phyloP scores from a whole-genome alignment of 2,329 filamentous ascomycete species.

The Aureobasidium lini region DNA sequence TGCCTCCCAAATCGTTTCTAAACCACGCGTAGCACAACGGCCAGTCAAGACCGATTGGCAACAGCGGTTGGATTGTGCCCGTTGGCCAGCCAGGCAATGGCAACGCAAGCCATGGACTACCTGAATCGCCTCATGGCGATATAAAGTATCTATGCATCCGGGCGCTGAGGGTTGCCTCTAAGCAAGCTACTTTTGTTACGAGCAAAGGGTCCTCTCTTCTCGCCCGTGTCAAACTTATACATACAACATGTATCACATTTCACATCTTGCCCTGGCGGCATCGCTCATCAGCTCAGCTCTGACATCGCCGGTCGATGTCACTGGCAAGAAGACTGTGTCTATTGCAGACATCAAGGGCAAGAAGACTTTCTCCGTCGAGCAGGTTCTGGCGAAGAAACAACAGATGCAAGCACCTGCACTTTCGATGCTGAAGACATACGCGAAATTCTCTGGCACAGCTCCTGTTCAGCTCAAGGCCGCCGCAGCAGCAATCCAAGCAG shows the following conservation, averaged over 20 bases:
- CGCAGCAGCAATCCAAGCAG: conserved; percentile 30
- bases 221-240: conserved; percentile 2
- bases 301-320: conserved; percentile 23
- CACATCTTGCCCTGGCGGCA: conserved; percentile 22
- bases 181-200: conserved; percentile 4
- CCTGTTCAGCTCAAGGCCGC: conserved; percentile 24
- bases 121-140: neutral
- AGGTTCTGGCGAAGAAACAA: conserved; percentile 33
- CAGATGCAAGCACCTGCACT: conserved; percentile 25
- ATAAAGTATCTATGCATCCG: conserved; percentile 1
- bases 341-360: conserved; percentile 18
- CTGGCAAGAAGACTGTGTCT: conserved; percentile 21
- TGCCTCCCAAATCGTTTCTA: neutral
- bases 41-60: conserved; percentile 9
- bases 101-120: conserved; percentile 4
- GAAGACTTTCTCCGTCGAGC: conserved; percentile 23
- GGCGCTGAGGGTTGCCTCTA: neutral
- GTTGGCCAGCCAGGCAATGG: conserved; percentile 9
- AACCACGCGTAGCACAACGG: neutral
- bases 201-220: conserved; percentile 2
- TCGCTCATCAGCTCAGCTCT: conserved; percentile 23
- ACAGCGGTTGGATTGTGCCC: conserved; percentile 6
- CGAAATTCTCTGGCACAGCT: conserved; percentile 22
- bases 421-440: conserved; percentile 23
- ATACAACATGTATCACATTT: conserved; percentile 22